A percentile compares a stretch with the other conserved stretches of the same genome.
Conservation (phyloP, 495 filamentous ascomycete genomes). For the Immersiella caudata region DNA sequence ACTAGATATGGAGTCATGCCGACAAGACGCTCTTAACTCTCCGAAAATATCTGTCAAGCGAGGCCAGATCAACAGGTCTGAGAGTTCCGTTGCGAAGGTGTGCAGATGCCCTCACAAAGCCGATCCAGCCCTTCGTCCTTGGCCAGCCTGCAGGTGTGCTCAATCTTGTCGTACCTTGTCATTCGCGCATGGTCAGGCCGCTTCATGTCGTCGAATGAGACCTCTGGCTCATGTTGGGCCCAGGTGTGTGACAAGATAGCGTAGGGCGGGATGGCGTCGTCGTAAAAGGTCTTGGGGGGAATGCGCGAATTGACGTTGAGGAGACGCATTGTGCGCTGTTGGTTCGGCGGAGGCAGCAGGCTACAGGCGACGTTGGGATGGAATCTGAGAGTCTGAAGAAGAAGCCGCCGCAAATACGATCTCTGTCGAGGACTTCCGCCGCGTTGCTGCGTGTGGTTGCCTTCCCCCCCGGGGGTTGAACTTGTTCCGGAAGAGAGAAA, state of each 20-base stretch:
- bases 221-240: slow-evolving; percentile 11
- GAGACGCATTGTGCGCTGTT: slow-evolving; percentile 2
- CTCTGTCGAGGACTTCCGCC: too few relatives aligned
- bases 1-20: too few relatives aligned
- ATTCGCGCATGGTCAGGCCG: background rate
- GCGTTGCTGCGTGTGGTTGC: too few relatives aligned
- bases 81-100: too few relatives aligned
- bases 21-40: too few relatives aligned
- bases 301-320: slow-evolving; percentile 2
- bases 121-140: background rate
- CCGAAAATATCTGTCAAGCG: too few relatives aligned
- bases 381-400: too few relatives aligned
- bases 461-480: too few relatives aligned
- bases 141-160: slow-evolving; percentile 5
- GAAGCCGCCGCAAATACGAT: too few relatives aligned
- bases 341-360: too few relatives aligned
- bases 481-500: too few relatives aligned
- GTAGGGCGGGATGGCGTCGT: slow-evolving; percentile 1
- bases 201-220: background rate
- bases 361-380: too few relatives aligned
- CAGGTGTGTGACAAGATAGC: slow-evolving; percentile 8
- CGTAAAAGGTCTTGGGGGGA: background rate
- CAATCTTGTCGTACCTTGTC: slow-evolving; percentile 6
- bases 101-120: background rate
- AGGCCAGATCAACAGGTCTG: background rate